Conservation (phyloP, 1,284 basidiomycete genomes). For the Quambalaria eucalypti region DNA sequence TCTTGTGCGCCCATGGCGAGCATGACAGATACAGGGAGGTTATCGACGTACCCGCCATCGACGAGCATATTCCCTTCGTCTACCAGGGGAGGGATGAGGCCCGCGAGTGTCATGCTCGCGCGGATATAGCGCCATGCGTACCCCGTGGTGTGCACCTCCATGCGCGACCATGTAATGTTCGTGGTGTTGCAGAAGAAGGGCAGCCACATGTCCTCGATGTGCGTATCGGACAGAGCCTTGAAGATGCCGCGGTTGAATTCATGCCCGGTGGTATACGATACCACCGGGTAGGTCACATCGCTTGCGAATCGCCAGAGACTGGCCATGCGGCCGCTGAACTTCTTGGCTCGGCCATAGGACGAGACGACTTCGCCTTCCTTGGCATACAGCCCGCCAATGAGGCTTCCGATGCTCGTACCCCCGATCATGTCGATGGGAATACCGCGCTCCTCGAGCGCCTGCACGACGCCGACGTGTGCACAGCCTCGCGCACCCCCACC, state of each 20-base stretch:
- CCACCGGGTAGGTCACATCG: constrained; percentile 91
- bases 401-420: constrained; percentile 76
- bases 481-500: constrained; percentile 93
- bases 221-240: constrained; percentile 77
- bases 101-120: constrained; percentile 94
- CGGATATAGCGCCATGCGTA: constrained; percentile 62
- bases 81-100: constrained; percentile 84
- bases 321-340: constrained; percentile 81
- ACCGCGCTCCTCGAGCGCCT: constrained; percentile 79
- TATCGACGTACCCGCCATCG: constrained; percentile 34
- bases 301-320: constrained; percentile 90
- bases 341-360: constrained; percentile 74
- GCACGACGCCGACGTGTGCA: constrained; percentile 81
- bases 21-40: constrained; percentile 70
- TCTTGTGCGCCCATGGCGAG: constrained; percentile 79
- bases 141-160: constrained; percentile 94
- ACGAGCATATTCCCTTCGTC: constrained; percentile 70
- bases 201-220: constrained; percentile 98
- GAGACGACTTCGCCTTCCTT: constrained; percentile 83
- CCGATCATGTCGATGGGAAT: constrained; percentile 79
- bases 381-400: constrained; percentile 93
- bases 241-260: constrained; percentile 29
- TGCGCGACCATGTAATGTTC: constrained; percentile 91
- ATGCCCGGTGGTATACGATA: constrained; percentile 89
- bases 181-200: constrained; percentile 98